These are phyloP conservation scores for Babesia gibsoni DNA, from an alignment of 169 alveolate species.

Conservation along the genomic window DNA sequence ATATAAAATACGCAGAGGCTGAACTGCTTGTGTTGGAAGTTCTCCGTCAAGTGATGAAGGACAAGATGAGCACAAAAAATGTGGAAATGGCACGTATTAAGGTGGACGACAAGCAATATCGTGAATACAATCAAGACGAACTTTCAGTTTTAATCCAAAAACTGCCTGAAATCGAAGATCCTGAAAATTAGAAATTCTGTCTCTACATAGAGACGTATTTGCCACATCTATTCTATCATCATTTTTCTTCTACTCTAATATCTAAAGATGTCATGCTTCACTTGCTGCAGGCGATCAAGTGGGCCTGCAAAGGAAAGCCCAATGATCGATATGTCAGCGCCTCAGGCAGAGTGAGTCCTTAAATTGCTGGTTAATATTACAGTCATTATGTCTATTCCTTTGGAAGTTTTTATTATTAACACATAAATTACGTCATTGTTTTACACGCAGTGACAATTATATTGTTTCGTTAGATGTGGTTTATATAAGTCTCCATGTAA, in stretches of 20 bases:
- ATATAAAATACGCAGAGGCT: constrained; percentile 80
- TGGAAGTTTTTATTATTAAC: too few species aligned
- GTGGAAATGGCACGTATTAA: constrained; percentile 91
- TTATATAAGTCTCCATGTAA: too few species aligned
- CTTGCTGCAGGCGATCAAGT: background rate
- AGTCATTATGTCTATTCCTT: too few species aligned
- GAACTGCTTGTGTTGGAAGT: constrained; percentile 91
- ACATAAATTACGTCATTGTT: too few species aligned
- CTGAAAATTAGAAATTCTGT: background rate
- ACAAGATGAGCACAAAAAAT: constrained; percentile 89
- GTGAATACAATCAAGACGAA: constrained; percentile 61
- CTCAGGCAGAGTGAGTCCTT: too few species aligned
- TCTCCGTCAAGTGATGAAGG: constrained; percentile 98
- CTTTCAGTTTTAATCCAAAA: constrained; percentile 18
- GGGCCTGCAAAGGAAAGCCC: background rate
- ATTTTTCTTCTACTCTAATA: background rate
- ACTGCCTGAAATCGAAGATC: constrained; percentile 52
- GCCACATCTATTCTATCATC: background rate
- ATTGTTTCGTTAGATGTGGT: too few species aligned
- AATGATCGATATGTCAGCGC: background rate
- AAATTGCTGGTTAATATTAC: too few species aligned
- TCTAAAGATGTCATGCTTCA: constrained; percentile 5
- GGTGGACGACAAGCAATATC: constrained; percentile 64
- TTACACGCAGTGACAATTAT: too few species aligned
- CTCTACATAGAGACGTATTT: constrained; percentile 20